A percentile compares a stretch with the other conserved stretches of the same genome.
Conservation (phyloP, 441 rosid genomes). For the Pelargonium citronellum region DNA sequence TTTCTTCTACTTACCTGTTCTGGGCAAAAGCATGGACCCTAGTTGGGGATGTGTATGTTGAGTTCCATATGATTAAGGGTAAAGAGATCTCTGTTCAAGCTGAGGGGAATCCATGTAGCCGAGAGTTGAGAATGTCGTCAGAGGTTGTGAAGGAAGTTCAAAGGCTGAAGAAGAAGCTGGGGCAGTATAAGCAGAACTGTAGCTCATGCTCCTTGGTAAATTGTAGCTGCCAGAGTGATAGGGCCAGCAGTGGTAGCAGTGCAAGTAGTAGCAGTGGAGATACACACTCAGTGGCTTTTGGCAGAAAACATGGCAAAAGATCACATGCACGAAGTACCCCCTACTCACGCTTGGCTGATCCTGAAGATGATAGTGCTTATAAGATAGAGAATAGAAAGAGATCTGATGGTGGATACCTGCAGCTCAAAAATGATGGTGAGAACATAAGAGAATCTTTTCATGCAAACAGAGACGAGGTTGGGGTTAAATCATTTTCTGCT, state of each 20-base stretch:
- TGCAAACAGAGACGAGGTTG: slow-evolving; percentile 12
- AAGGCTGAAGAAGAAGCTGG: slow-evolving; percentile 74
- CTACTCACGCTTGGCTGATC: slow-evolving; percentile 27
- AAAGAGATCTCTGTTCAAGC: slow-evolving; percentile 41
- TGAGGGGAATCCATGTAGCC: slow-evolving; percentile 34
- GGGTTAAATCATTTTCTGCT: slow-evolving; percentile 16
- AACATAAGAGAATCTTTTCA: slow-evolving; percentile 20
- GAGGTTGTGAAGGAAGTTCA: slow-evolving; percentile 82
- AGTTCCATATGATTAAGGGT: slow-evolving; percentile 55
- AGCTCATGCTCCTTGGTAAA: slow-evolving; percentile 75
- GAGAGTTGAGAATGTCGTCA: slow-evolving; percentile 66
- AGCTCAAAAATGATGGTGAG: slow-evolving; percentile 25
- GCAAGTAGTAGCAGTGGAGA: slow-evolving; percentile 77
- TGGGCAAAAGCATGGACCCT: slow-evolving; percentile 94
- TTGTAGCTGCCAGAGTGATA: slow-evolving; percentile 88
- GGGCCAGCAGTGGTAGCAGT: slow-evolving; percentile 87
- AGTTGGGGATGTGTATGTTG: slow-evolving; percentile 82
- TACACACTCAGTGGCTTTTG: slow-evolving; percentile 29
- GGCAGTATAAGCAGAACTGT: slow-evolving; percentile 56
- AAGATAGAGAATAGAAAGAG: slow-evolving; percentile 25
- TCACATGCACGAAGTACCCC: slow-evolving; percentile 33
- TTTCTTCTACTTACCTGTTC: slow-evolving; percentile 59
- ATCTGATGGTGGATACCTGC: slow-evolving; percentile 16
- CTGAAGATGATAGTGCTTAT: slow-evolving; percentile 29
- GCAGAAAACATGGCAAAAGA: slow-evolving; percentile 60